Base-by-base conservation (phyloP, 371 early-diverging fungal species). In the Mortierella sp. region DNA sequence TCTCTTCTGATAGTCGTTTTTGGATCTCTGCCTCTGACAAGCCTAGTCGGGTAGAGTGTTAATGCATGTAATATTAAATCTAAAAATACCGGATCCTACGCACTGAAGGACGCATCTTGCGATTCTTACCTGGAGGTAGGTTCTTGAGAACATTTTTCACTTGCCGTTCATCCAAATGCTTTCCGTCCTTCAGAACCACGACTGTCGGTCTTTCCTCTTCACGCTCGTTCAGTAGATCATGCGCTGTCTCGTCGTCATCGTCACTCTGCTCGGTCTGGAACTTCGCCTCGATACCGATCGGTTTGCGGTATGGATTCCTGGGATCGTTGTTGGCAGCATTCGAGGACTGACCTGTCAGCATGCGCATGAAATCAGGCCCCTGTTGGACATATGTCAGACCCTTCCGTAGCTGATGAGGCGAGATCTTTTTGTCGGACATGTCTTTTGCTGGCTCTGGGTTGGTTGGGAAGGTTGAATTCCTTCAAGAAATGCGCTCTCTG, bases 131-230 rank as follows among this genome's bases (percentile, higher is more conserved):
- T 52, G 69, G 60, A 19, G 76, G 76, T 24, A 75, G 64, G 52
- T 75, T 69, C 21, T 68, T 75, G 8, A 75, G 50, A 1, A 75
- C 41, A 47, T 75, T 75, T 15, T 63, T 58, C 28, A 68, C 76
- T 41, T 75, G 76, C 19, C 76, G 64, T 49, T 75, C 76, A 69
- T 75, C 76, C 53, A 75, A 30, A 52, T 75, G 76, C 23, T 75
- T 75, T 7, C 64, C 50, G 30, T 75, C 76, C 31, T 75, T 75
- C 34, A 75, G 61, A 0, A 75, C 76, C 8, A 75, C 76, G 5
- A 75, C 76, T 2, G 76, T 68, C 2, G 76, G 76, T 0, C 75
- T 68, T 28, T 75, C 75, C 23, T 75, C 75, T 24, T 75, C 75
- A 4, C 75, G 58, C 12, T 68, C 64, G 42, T 75, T 75, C 39